Base-by-base conservation (phyloP, 1,139 yeast genomes). In the Magnusiomyces tetraspermus region DNA sequence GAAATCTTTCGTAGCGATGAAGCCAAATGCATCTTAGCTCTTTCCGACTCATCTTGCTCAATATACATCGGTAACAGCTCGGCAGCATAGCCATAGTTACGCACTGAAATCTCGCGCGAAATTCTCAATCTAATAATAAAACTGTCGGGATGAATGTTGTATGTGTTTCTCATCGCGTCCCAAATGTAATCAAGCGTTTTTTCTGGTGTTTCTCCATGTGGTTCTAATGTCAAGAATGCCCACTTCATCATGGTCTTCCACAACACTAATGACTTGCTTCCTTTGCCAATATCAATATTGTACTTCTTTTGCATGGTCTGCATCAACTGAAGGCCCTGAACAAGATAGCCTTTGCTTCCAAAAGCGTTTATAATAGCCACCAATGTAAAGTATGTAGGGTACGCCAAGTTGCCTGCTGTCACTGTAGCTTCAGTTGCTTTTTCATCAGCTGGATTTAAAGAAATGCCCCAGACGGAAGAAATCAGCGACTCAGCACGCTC, bases 241-340 rank as follows among this genome's bases (percentile, higher is more conserved):
- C 67, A 65, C 33, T 63, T 58, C 46, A 69, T 55, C 22, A 61
- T 53, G 4, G 58, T 52, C 8, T 53, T 55, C 72, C 72, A 69
- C 45, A 62, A 55, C 21, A 52, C 49, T 24, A 49, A 44, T 6
- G 67, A 61, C 4, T 56, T 59, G 8, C 48, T 43, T 3, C 56
- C 48, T 21, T 44, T 31, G 11, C 51, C 51, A 8, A 66, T 58
- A 10, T 59, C 53, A 19, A 68, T 55, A 10, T 56, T 48, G 56
- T 67, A 67, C 26, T 43, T 46, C 10, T 49, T 49, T 17, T 55
- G 58, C 51, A 68, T 47, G 48, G 52, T 53, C 48, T 60, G 59
- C 51, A 62, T 58, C 8, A 60, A 51, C 26, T 55, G 55, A 30
- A 65, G 52, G 13, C 70, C 72, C 21, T 61, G 64, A 3, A 53